Conservation (phyloP, 2,329 filamentous ascomycete genomes). For the Cladosporium sp. region DNA sequence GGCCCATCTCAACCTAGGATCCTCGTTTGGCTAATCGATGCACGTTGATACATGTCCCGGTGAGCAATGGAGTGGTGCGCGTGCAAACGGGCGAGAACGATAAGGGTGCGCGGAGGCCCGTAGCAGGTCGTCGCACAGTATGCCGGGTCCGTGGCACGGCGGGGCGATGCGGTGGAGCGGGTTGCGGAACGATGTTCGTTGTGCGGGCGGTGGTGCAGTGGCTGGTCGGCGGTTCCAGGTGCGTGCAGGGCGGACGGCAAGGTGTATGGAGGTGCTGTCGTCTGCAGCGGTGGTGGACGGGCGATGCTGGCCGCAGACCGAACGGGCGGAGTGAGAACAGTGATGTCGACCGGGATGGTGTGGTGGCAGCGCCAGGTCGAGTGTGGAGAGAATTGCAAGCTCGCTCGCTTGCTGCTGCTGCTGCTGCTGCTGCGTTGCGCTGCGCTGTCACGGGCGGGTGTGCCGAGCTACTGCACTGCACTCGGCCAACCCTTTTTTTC, state of each 20-base stretch:
- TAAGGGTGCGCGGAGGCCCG: slow-evolving; percentile 2
- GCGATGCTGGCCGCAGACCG: background rate
- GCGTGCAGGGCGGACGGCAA: background rate
- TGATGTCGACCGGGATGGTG: background rate
- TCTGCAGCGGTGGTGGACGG: background rate
- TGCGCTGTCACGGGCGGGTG: background rate
- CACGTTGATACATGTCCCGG: slow-evolving; percentile 12
- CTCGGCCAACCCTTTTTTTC: background rate
- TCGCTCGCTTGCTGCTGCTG: background rate
- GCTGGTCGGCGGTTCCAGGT: background rate
- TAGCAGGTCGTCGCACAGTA: slow-evolving; percentile 1
- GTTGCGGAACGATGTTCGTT: background rate
- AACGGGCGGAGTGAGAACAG: background rate
- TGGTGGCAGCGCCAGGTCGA: background rate
- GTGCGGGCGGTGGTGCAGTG: slow-evolving; percentile 4
- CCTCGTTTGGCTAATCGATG: background rate
- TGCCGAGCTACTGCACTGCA: background rate
- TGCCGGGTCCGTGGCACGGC: background rate
- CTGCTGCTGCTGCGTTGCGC: background rate
- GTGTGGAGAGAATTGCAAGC: background rate
- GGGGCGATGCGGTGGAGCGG: slow-evolving; percentile 10
- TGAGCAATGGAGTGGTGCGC: background rate
- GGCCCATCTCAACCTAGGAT: slow-evolving; percentile 34
- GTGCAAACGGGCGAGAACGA: slow-evolving; percentile 4
- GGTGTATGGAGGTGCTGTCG: background rate